Percentiles rank a stretch among this genome's conserved stretches.
Conservation (phyloP, 2,329 filamentous ascomycete genomes). For the Lachnellula subtilissima region DNA sequence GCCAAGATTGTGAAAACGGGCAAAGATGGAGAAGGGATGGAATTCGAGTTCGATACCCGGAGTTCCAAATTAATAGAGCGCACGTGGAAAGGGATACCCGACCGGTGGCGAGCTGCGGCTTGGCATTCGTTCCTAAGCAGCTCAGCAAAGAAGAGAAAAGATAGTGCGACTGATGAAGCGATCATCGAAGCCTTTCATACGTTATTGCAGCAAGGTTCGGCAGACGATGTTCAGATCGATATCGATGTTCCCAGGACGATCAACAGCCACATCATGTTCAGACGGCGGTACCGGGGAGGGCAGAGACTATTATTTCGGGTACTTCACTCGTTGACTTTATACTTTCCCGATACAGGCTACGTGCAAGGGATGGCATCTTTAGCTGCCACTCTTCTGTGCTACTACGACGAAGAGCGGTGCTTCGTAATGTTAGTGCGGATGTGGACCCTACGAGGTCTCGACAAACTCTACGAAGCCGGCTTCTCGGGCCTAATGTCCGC, state of each 20-base stretch:
- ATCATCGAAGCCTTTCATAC: slow-evolving; percentile 68
- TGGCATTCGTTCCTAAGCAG: slow-evolving; percentile 90
- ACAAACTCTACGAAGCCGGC: slow-evolving; percentile 75
- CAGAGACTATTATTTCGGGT: slow-evolving; percentile 90
- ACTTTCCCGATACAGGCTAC: slow-evolving; percentile 87
- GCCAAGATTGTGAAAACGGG: slow-evolving; percentile 51
- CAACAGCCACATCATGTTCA: slow-evolving; percentile 95
- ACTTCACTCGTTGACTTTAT: slow-evolving; percentile 83
- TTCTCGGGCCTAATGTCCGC: slow-evolving; percentile 86
- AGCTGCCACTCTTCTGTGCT: slow-evolving; percentile 87
- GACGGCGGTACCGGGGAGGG: slow-evolving; percentile 82
- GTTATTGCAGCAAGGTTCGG: slow-evolving; percentile 67
- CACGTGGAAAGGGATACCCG: slow-evolving; percentile 97
- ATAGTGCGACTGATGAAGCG: slow-evolving; percentile 62
- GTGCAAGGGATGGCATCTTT: slow-evolving; percentile 97
- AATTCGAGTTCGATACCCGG: slow-evolving; percentile 74
- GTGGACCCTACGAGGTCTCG: slow-evolving; percentile 84
- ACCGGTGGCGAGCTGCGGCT: slow-evolving; percentile 86
- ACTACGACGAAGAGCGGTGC: slow-evolving; percentile 90
- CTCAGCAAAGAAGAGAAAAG: slow-evolving; percentile 62
- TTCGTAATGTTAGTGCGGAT: slow-evolving; percentile 97
- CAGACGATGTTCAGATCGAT: slow-evolving; percentile 95
- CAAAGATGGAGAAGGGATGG: slow-evolving; percentile 51
- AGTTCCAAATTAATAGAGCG: slow-evolving; percentile 83
- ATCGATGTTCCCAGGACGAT: slow-evolving; percentile 95